Conservation (phyloP, 148 eudicot species). For the Polygonum maritimum region DNA sequence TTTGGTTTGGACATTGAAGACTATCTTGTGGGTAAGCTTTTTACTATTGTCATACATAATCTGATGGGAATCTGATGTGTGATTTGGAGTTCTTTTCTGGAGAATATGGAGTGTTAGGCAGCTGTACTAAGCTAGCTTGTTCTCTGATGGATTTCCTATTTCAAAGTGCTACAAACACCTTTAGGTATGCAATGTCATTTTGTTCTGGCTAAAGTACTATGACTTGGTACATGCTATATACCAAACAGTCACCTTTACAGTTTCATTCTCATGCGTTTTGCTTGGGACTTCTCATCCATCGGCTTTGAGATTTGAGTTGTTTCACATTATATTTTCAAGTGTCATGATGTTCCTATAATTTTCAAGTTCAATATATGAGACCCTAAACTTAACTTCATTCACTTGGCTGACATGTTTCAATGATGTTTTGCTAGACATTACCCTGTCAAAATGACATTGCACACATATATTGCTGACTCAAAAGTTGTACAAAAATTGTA, state of each 20-base stretch:
- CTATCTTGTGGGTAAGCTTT: conserved; percentile 83
- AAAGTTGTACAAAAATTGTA: neutral
- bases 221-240: neutral
- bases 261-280: neutral
- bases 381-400: neutral
- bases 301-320: neutral
- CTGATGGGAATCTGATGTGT: neutral
- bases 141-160: neutral
- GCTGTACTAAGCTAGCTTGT: neutral
- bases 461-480: neutral
- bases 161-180: neutral
- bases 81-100: neutral
- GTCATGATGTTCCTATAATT: neutral
- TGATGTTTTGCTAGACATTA: neutral
- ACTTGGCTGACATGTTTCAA: neutral
- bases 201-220: neutral
- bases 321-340: neutral
- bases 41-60: neutral
- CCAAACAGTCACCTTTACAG: neutral
- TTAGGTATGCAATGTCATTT: neutral
- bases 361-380: no score
- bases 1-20: conserved; percentile 90
- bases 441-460: neutral
- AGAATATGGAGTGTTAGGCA: neutral
- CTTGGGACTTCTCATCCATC: neutral